phyloP scores from a whole-genome alignment of 305 asterid genomes.

The Caryopteris hybrid region DNA sequence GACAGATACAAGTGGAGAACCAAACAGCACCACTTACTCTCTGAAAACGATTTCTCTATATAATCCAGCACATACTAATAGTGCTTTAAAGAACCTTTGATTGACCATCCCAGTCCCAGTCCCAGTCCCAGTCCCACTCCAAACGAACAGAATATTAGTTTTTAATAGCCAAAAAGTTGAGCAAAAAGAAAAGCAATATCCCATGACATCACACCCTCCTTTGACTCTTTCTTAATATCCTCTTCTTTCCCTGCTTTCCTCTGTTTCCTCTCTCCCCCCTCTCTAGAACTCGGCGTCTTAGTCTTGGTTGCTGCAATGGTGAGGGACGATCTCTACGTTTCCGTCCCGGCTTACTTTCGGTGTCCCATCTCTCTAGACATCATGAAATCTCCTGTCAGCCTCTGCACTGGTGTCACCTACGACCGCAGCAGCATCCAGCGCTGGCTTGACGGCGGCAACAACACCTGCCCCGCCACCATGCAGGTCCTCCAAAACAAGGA shows the following conservation, averaged over 20 bases:
- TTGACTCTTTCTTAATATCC: constrained; percentile 35
- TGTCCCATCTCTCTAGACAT: constrained; percentile 82
- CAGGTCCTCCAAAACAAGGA: constrained; percentile 56
- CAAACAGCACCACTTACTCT: constrained; percentile 19
- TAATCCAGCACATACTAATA: background rate
- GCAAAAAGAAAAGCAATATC: background rate
- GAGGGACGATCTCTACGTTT: constrained; percentile 41
- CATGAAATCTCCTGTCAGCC: constrained; percentile 81
- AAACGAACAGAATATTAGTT: constrained; percentile 3
- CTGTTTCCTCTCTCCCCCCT: constrained; percentile 7
- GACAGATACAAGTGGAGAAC: constrained; percentile 37
- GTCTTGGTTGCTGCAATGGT: constrained; percentile 23
- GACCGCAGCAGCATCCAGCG: constrained; percentile 74
- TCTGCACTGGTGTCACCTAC: constrained; percentile 87
- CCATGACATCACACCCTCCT: constrained; percentile 26
- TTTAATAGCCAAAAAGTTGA: background rate
- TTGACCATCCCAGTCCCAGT: constrained; percentile 28
- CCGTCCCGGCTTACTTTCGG: constrained; percentile 59
- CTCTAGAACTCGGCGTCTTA: constrained; percentile 1
- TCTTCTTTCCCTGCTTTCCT: constrained; percentile 5
- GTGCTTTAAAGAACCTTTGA: constrained; percentile 18
- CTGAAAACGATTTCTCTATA: constrained; percentile 10
- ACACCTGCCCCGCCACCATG: constrained; percentile 96
- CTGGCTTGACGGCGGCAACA: constrained; percentile 83
- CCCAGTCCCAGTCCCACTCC: too few relatives aligned